Evolutionary conservation across 805 yeast species (phyloP).

Genomic region (Ogataea methanolica): DNA sequence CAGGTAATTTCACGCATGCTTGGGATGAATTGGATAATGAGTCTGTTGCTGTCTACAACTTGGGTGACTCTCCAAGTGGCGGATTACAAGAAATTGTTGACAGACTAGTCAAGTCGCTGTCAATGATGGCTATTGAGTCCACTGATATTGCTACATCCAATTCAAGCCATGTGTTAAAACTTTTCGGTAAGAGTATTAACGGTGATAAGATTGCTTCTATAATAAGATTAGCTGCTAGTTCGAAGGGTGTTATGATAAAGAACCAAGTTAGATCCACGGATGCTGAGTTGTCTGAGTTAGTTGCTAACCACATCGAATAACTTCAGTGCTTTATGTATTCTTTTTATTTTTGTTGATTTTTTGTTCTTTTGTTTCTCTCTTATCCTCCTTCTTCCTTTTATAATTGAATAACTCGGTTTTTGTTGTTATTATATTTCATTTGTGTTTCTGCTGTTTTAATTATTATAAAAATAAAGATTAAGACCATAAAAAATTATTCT

Average conservation of each 20-base stretch:
- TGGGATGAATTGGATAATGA: constrained; percentile 73
- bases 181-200: constrained; percentile 72
- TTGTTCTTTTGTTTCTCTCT: neutral
- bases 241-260: constrained; percentile 48
- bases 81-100: constrained; percentile 53
- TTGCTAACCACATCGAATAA: constrained; percentile 45
- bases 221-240: constrained; percentile 45
- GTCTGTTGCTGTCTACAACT: constrained; percentile 60
- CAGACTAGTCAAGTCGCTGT: constrained; percentile 47
- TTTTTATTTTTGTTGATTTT: neutral
- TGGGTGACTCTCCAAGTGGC: constrained; percentile 38
- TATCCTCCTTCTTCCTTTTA: no score
- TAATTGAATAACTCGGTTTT: no score
- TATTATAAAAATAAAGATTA: no score
- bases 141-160: constrained; percentile 58
- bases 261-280: constrained; percentile 56
- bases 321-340: neutral
- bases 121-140: constrained; percentile 71
- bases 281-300: constrained; percentile 42
- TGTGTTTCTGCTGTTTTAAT: no score
- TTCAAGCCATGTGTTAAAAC: constrained; percentile 66
- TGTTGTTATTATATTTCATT: no score
- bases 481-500: no score
- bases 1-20: constrained; percentile 66
- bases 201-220: constrained; percentile 49